Base-by-base conservation (phyloP, 1,284 basidiomycete species). In the Phylloboletellus chloephorus region DNA sequence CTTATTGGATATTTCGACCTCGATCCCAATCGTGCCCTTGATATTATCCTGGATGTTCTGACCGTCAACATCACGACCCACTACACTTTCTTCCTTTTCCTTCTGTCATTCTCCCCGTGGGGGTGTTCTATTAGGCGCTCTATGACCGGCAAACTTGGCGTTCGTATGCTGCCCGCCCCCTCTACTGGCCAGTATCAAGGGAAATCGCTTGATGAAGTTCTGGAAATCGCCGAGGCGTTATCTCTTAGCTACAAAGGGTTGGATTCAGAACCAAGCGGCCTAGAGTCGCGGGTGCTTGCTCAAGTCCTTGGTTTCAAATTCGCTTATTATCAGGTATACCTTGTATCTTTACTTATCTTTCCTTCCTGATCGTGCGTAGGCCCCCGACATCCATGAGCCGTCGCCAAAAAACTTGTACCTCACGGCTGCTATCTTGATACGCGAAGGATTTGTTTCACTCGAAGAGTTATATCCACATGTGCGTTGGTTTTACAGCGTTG, bases 291-390 rank as follows among this genome's bases (percentile, higher is more conserved):
- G 34, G 83, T 92, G 11, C 70, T 95, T 48, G 87, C 90, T 7
- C 91, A 97, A 63, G 84, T 98, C 2, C 69, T 99, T 10, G 95
- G 95, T 15, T 98, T 98, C 75, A 98, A 98, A 61, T 96, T 96
- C 57, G 73, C 75, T 8, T 82, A 87, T 63, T 97, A 95, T 64
- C 83, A 91, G 66, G 88, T 88, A 49, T 41, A 75, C 54, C 22
- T 17, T 39, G 8, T 29, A 3, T 15, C 16, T 11, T 11, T 3
- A 8, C 20, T 17, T n/a, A 12, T 35, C 11, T 37, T 22, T 26
- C 31, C 29, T 24, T 22, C 48, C 44, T 59, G 49, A 62, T 43
- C 24, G 24, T 13, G 20, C 37, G 1, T 52, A 86, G 81, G 67
- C 70, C 19, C 57, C 71, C 22, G 80, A 83, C 28, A 69, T 73